Base-by-base conservation (phyloP, 2,329 filamentous ascomycete genomes). In the Alternaria viburni region DNA sequence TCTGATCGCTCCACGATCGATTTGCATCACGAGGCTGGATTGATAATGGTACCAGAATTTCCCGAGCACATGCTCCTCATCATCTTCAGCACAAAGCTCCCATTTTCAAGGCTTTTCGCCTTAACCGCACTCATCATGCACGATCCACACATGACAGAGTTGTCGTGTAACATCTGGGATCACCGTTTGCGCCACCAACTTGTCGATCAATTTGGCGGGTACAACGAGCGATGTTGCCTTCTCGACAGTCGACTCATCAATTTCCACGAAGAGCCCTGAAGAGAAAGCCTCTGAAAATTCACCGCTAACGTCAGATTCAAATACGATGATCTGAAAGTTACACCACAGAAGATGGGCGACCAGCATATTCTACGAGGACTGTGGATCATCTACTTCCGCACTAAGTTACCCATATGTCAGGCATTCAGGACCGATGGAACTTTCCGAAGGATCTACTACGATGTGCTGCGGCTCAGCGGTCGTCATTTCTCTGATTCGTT, bases 401-500 rank as follows among this genome's bases (percentile, higher is more conserved):
- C 12, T 12, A n/a, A 32, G 26, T n/a, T 15, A 51, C 12, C 12
- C 19, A 30, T 17, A 17, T 17, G 17, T 51, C 17, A 32, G n/a
- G 12, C 47, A 30, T 51, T 13, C 17, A 32, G 11, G 9, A 21
- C 47, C 10, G n/a, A 19, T 32, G 47, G 47, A 51, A 32, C 47
- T 51, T 19, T 15, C 47, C 47, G n/a, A 32, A 3, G 10, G 49
- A 32, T 36, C 49, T 36, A 12, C 49, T 51, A 17, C 17, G 17
- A 15, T 11, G 6, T 15, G 10, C 21, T 36, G 49, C 17, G 49
- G 28, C 28, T 36, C 28, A 11, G 17, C 5, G 5, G 28, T 23
- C 12, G 17, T 23, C 19, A 4, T 51, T n/a, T 15, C 13, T 23
- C 49, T 43, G 8, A 41, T 62, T 62, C 10, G 59, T 28, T 46